Evolutionary conservation across 169 alveolate genomes (phyloP), one percentile per base, ranked within the genome.

Genomic region (Plasmodium inui): DNA sequence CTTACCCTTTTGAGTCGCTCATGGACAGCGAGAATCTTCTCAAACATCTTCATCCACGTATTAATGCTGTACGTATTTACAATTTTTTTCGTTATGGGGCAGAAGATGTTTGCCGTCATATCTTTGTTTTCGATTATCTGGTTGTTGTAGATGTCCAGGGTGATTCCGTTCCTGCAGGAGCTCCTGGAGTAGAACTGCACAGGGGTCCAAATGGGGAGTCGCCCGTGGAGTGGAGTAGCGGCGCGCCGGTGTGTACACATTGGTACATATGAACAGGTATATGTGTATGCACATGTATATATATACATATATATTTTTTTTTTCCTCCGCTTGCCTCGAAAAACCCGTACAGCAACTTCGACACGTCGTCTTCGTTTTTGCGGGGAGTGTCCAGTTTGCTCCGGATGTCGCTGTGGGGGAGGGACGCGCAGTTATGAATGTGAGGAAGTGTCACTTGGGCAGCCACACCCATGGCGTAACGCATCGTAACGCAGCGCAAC

Each of bases 41-140:
- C 79, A 30, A 74, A 86, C 80, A 86, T 86, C 67, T 86, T 86
- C 28, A 76, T 86, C 93, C 93, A 86, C 14, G 93, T 86, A 30
- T 86, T 86, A n/a, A 86, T 86, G 85, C 93, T 86, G 44, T 86
- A 86, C 1, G 93, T 76, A 70, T 86, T 86, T 53, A 86, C 93
- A 5, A 86, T 86, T 86, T 76, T 86, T 73, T 73, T 86, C 70
- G 93, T 86, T 74, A 86, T 86, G 22, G 93, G 93, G 53, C 93
- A 86, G 67, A 74, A 86, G n/a, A 86, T 70, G 37, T 86, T 86
- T 14, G 93, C 93, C 17, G 93, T 86, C 93, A 86, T 86, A 76
- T 86, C 93, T 50, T 86, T 86, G 32, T 86, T 86, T 37, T 86
- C 93, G 80, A 86, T 86, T 17, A 86, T 86, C 81, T 86, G 93